Conservation (phyloP, 2,329 filamentous ascomycete genomes). For the Monilinia fructigena region DNA sequence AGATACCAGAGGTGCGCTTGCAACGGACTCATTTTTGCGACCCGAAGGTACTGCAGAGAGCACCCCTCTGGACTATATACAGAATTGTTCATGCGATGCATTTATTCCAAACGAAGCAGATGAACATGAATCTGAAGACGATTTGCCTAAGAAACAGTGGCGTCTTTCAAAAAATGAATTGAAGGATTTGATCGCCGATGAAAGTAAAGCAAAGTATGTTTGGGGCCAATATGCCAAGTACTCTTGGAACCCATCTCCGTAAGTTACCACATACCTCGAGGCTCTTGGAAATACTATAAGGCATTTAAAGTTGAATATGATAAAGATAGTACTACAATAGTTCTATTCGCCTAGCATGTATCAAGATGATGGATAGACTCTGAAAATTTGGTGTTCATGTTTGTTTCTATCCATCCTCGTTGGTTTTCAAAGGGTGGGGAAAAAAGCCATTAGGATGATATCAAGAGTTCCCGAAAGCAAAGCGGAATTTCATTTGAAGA, state of each 20-base stretch:
- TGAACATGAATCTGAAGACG: background rate
- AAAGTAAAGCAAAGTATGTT: background rate
- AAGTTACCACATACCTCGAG: background rate
- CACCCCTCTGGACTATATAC: background rate
- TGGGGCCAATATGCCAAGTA: background rate
- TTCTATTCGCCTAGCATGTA: background rate
- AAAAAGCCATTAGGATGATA: background rate
- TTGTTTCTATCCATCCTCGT: too few species aligned
- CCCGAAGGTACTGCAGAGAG: background rate
- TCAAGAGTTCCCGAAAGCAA: background rate
- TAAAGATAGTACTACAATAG: background rate
- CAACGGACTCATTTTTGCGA: background rate
- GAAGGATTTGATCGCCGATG: background rate
- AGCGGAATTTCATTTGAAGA: background rate
- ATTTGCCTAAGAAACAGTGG: constrained; percentile 7
- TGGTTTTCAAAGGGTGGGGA: too few species aligned
- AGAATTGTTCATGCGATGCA: background rate
- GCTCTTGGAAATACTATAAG: background rate
- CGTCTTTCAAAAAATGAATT: background rate
- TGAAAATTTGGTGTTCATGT: background rate
- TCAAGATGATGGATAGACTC: background rate
- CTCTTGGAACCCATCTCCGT: background rate
- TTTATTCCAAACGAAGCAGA: background rate
- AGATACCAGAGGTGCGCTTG: background rate
- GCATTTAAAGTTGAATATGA: background rate